phyloP scores from a whole-genome alignment of 1,284 basidiomycete species.

The Lentinus polychrous region DNA sequence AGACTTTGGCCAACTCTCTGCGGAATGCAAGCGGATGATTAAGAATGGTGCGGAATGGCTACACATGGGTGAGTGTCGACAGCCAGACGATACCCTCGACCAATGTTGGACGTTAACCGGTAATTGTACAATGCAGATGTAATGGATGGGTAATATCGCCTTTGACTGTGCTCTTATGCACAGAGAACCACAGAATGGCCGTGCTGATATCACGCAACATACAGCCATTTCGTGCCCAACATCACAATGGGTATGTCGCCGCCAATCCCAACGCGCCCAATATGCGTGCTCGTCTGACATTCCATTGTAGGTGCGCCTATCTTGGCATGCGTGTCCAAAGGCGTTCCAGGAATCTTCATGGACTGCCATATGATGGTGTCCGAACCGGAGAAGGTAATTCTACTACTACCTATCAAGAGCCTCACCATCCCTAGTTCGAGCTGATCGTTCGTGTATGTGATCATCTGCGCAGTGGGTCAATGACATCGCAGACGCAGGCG shows the following conservation, averaged over 20 bases:
- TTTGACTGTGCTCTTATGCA: not conserved
- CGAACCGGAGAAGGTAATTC: constrained; percentile 78
- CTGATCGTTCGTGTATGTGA: not conserved
- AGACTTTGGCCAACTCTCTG: constrained; percentile 89
- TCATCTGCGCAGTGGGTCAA: constrained; percentile 76
- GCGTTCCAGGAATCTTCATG: constrained; percentile 95
- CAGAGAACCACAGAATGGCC: not conserved
- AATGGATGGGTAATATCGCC: constrained; percentile 79
- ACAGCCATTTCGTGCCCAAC: constrained; percentile 96
- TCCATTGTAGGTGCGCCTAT: constrained; percentile 74
- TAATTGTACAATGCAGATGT: constrained; percentile 55
- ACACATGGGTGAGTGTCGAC: constrained; percentile 79
- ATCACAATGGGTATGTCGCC: constrained; percentile 81
- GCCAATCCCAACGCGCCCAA: constrained; percentile 1
- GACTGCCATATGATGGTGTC: constrained; percentile 99
- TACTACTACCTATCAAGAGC: not conserved
- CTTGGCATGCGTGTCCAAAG: constrained; percentile 82
- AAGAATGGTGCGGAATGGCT: constrained; percentile 91
- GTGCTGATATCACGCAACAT: constrained; percentile 2
- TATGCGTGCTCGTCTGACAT: constrained; percentile 10
- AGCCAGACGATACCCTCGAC: constrained; percentile 1
- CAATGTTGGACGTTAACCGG: not conserved
- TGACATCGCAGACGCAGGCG: constrained; percentile 93
- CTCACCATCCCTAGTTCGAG: not conserved
- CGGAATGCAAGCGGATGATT: constrained; percentile 92